Conservation (phyloP, 768 basidiomycete genomes). For the Russula sp. region DNA sequence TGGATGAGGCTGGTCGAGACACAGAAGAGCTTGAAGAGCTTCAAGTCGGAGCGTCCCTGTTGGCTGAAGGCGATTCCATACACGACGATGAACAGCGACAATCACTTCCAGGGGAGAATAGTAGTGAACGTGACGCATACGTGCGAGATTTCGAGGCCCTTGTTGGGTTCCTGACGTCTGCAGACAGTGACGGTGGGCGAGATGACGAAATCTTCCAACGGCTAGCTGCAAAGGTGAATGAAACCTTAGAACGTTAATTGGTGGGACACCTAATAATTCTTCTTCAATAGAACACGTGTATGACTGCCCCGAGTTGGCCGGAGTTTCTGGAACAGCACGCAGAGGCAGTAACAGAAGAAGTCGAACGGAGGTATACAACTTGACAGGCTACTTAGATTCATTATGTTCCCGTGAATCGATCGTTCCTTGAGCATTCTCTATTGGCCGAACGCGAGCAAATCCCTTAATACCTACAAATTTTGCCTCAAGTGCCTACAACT, state of each 20-base stretch:
- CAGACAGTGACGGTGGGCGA: conserved; percentile 47
- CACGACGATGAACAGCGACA: conserved; percentile 16
- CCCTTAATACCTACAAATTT: conserved; percentile 2
- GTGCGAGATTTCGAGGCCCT: conserved; percentile 51
- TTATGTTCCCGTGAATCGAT: background rate
- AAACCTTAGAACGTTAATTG: background rate
- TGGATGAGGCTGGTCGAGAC: conserved; percentile 5
- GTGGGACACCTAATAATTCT: conserved; percentile 1
- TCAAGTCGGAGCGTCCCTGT: conserved; percentile 20
- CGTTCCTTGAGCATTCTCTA: conserved; percentile 9
- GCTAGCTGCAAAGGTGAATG: conserved; percentile 48
- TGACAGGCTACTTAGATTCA: background rate
- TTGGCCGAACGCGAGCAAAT: background rate
- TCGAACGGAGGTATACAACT: conserved; percentile 19
- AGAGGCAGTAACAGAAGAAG: conserved; percentile 17
- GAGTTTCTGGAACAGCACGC: conserved; percentile 23
- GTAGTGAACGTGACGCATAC: conserved; percentile 1
- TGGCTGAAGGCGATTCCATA: conserved; percentile 2
- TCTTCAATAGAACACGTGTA: conserved; percentile 31
- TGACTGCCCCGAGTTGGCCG: conserved; percentile 42
- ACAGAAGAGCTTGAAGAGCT: conserved; percentile 21
- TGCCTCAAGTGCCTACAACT: background rate
- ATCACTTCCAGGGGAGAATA: background rate
- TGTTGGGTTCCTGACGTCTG: conserved; percentile 53
- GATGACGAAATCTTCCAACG: conserved; percentile 53